Evolutionary conservation across 2,329 filamentous ascomycete species (phyloP).

Genomic region (Aspergillus unguis): DNA sequence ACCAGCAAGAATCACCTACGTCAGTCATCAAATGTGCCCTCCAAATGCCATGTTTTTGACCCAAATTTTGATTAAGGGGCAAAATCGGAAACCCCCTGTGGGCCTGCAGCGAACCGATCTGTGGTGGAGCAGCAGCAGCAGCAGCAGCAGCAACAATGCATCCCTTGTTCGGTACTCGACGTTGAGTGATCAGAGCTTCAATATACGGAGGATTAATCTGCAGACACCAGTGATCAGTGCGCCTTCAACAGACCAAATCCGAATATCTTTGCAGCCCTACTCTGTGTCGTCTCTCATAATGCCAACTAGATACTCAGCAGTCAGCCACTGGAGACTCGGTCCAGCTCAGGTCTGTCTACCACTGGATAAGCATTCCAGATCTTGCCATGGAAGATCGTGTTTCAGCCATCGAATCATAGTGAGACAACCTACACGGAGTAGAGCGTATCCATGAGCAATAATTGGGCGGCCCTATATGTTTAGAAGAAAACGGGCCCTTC

Average conservation of each 20-base stretch:
- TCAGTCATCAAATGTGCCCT: not conserved
- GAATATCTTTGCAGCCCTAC: not conserved
- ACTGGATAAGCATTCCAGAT: too few species aligned
- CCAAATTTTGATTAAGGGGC: not conserved
- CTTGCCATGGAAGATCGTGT: too few species aligned
- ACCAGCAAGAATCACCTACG: not conserved
- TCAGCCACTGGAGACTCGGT: too few species aligned
- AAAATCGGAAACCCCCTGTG: not conserved
- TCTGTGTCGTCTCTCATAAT: too few species aligned
- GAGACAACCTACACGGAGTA: too few species aligned
- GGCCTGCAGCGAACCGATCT: constrained; percentile 1
- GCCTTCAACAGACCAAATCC: not conserved
- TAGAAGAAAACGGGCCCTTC: too few species aligned
- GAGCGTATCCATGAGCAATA: too few species aligned
- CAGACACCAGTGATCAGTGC: too few species aligned
- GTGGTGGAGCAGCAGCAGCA: not conserved
- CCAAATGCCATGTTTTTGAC: not conserved
- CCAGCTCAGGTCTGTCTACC: too few species aligned
- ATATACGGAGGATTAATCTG: not conserved
- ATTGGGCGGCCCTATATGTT: too few species aligned
- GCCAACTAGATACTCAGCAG: too few species aligned
- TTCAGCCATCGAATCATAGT: too few species aligned
- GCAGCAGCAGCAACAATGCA: not conserved
- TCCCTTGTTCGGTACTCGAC: not conserved
- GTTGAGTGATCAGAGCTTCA: not conserved